Conservation (phyloP, 805 yeast genomes). For the Tetrapisispora fleetii region DNA sequence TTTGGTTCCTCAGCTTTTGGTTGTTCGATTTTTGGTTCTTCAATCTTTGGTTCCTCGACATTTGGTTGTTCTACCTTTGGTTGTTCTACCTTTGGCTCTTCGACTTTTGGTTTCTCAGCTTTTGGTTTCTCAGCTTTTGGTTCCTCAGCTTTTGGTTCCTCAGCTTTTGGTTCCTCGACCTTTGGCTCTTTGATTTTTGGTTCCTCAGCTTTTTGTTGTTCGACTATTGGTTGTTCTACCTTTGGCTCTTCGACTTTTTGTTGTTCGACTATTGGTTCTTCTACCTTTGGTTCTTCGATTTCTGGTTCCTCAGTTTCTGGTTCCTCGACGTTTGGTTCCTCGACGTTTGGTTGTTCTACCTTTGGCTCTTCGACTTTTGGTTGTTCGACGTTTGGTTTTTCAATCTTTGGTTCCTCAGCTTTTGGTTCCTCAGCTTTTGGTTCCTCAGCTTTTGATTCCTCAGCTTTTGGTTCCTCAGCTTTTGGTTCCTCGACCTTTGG, state of each 20-base stretch:
- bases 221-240: background rate
- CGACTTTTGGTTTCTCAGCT: background rate
- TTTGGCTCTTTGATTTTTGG: background rate
- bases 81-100: background rate
- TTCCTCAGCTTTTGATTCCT: background rate
- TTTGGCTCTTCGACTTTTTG: background rate
- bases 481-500: background rate
- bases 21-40: background rate
- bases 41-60: constrained; percentile 1
- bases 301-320: background rate
- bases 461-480: background rate
- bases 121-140: background rate
- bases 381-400: background rate
- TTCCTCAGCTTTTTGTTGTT: background rate
- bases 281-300: background rate
- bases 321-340: constrained; percentile 1
- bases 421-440: background rate
- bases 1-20: background rate
- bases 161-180: background rate
- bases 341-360: background rate
- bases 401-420: background rate
- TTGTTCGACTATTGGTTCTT: background rate
- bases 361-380: background rate
- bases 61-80: background rate
- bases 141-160: background rate